Evolutionary conservation across 2,329 filamentous ascomycete genomes (phyloP), one percentile per base, ranked within the genome.

Genomic region (Pochonia chlamydosporia): DNA sequence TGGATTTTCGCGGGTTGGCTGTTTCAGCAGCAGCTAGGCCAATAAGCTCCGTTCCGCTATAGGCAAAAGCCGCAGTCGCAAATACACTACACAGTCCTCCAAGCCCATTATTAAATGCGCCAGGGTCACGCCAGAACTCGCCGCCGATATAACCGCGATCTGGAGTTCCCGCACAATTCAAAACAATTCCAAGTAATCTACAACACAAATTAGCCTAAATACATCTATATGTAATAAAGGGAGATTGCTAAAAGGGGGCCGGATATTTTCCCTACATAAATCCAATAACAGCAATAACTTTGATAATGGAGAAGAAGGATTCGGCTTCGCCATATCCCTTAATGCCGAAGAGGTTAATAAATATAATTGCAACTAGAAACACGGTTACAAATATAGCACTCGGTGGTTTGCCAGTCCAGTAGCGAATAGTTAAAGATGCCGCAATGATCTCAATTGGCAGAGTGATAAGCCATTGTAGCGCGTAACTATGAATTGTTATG

Each of bases 201-300:
- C 1, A n/a, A n/a, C n/a, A n/a, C n/a, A n/a, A n/a, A n/a, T n/a
- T n/a, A n/a, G n/a, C n/a, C n/a, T n/a, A n/a, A n/a, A n/a, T n/a
- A n/a, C n/a, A n/a, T n/a, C n/a, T n/a, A n/a, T n/a, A n/a, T n/a
- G n/a, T n/a, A n/a, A n/a, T n/a, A n/a, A n/a, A n/a, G n/a, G n/a
- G n/a, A n/a, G n/a, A n/a, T n/a, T n/a, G n/a, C n/a, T n/a, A n/a
- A n/a, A n/a, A n/a, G n/a, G n/a, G n/a, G n/a, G n/a, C n/a, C n/a
- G n/a, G n/a, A n/a, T n/a, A n/a, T n/a, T n/a, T n/a, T n/a, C n/a
- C 82, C 71, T 67, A 87, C 84, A 95, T 91, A 67, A 95, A 95
- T 44, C 87, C 89, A 54, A 96, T 84, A 7, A 96, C 82, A 25
- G 91, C 89, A 36, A 85, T 74, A 43, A 96, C 81, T 63, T 96